These are phyloP conservation scores for Aspergillus fructus DNA, from an alignment of 2,329 filamentous ascomycete genomes.

Conservation along the genomic window DNA sequence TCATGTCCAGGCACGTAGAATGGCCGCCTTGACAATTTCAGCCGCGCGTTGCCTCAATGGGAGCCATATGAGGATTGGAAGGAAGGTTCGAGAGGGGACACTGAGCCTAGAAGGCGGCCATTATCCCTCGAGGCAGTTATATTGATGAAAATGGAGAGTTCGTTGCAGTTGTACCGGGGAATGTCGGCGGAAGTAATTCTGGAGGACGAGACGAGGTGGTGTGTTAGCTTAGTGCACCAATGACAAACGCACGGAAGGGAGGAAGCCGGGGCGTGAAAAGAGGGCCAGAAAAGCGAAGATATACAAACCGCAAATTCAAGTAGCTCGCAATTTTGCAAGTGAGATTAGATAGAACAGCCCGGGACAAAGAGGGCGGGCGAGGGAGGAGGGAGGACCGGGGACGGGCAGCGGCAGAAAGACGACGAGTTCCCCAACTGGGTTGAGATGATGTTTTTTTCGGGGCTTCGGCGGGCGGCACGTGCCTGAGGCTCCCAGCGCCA, in stretches of 20 bases:
- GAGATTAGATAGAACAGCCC: background rate
- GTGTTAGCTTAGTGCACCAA: conserved; percentile 6
- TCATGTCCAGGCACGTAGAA: conserved; percentile 37
- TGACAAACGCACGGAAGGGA: conserved; percentile 1
- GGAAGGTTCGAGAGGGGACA: conserved; percentile 20
- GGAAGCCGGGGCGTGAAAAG: conserved; percentile 9
- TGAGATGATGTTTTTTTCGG: conserved; percentile 30
- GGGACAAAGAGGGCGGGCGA: conserved; percentile 11
- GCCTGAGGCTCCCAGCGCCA: conserved; percentile 27
- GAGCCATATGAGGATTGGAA: conserved; percentile 38
- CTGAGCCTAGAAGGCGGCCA: conserved; percentile 35
- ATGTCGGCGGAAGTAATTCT: conserved; percentile 5
- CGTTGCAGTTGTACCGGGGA: background rate
- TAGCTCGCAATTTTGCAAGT: conserved; percentile 16
- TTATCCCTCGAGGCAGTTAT: conserved; percentile 25
- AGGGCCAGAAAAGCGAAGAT: background rate
- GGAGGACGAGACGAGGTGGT: conserved; percentile 5
- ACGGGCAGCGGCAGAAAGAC: conserved; percentile 12
- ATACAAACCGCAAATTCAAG: conserved; percentile 11
- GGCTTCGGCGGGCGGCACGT: conserved; percentile 19
- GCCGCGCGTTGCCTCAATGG: conserved; percentile 41
- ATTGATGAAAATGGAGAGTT: background rate
- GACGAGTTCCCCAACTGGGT: conserved; percentile 21
- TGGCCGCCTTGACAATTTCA: conserved; percentile 35
- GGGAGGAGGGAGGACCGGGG: background rate